Evolutionary conservation across 306 rosid species (phyloP).

Genomic region (Prunus dulcis): DNA sequence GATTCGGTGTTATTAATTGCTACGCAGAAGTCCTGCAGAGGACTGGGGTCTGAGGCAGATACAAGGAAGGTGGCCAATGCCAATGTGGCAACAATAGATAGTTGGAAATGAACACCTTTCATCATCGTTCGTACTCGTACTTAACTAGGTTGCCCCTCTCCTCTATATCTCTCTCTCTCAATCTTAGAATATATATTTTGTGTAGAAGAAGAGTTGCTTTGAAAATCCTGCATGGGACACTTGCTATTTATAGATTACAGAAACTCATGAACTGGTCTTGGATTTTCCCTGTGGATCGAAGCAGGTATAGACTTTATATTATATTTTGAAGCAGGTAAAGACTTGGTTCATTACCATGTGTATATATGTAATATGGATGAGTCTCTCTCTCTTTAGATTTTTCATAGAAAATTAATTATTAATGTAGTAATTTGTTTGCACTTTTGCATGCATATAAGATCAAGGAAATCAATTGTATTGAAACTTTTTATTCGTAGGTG

Average conservation of each 20-base stretch:
- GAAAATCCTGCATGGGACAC: neutral
- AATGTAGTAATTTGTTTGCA: too few species aligned
- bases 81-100: neutral
- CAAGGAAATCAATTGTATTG: too few species aligned
- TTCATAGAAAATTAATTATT: too few species aligned
- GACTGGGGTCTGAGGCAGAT: neutral
- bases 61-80: neutral
- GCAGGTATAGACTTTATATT: neutral
- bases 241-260: neutral
- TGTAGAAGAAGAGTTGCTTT: neutral
- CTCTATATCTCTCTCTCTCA: too few species aligned
- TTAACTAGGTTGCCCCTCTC: neutral
- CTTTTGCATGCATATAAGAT: too few species aligned
- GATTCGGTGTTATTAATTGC: neutral
- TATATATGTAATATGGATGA: too few species aligned
- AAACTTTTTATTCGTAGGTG: too few species aligned
- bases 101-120: neutral
- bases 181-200: too few species aligned
- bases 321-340: neutral
- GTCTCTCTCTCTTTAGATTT: too few species aligned
- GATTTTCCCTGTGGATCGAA: neutral
- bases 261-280: neutral
- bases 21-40: slow-evolving; percentile 4
- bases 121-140: neutral
- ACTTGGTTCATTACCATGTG: neutral